Conservation (phyloP, 805 yeast species). For the Candida chauliodis region DNA sequence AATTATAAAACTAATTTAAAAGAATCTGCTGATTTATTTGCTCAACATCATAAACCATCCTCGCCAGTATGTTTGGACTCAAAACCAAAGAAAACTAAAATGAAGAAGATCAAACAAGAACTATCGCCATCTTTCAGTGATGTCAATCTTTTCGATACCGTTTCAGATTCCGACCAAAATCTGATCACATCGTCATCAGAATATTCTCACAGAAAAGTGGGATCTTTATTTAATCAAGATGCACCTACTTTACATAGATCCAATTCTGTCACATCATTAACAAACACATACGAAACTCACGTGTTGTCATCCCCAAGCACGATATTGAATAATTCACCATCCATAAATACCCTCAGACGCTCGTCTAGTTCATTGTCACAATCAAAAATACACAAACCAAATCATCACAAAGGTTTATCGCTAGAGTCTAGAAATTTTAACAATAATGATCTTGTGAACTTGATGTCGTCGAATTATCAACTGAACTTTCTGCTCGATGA, state of each 20-base stretch:
- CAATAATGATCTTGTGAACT: not conserved
- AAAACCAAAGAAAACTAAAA: not conserved
- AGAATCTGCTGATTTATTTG: slow-evolving; percentile 28
- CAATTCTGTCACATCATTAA: slow-evolving; percentile 17
- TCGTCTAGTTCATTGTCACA: slow-evolving; percentile 11
- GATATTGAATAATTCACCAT: slow-evolving; percentile 1
- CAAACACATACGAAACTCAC: slow-evolving; percentile 26
- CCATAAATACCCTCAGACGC: slow-evolving; percentile 7
- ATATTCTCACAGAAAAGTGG: slow-evolving; percentile 6
- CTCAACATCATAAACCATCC: slow-evolving; percentile 20
- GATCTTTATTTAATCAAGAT: slow-evolving; percentile 8
- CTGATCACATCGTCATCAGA: slow-evolving; percentile 9
- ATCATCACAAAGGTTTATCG: slow-evolving; percentile 4
- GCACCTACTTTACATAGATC: slow-evolving; percentile 6
- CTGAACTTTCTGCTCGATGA: not conserved
- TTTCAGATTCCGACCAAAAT: slow-evolving; percentile 7
- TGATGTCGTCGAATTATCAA: not conserved
- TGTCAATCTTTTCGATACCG: not conserved
- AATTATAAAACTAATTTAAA: slow-evolving; percentile 21
- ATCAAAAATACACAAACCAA: slow-evolving; percentile 19
- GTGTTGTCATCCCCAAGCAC: slow-evolving; percentile 14
- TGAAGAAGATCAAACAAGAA: slow-evolving; percentile 5
- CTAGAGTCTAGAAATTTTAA: not conserved
- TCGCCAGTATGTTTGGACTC: not conserved
- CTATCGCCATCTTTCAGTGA: not conserved